phyloP scores from a whole-genome alignment of 352 stramenopile genomes.

The Phytophthora hibernalis region DNA sequence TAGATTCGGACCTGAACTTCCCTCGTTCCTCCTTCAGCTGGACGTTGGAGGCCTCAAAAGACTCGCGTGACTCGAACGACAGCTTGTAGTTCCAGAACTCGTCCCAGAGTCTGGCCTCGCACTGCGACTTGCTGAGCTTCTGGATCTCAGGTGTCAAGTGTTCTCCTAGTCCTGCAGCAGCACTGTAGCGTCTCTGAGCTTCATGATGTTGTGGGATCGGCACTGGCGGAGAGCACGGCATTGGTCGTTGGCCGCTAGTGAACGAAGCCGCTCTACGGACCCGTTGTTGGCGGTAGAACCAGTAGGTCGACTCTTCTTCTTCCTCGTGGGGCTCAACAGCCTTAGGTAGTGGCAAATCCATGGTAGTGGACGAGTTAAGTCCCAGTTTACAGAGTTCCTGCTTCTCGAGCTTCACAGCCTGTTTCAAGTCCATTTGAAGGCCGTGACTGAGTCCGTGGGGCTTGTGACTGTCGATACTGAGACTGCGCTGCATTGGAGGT shows the following conservation, averaged over 20 bases:
- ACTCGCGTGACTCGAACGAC: slow-evolving; percentile 70
- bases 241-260: slow-evolving; percentile 20
- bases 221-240: slow-evolving; percentile 60
- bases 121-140: slow-evolving; percentile 43
- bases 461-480: slow-evolving; percentile 21
- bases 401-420: slow-evolving; percentile 43
- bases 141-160: slow-evolving; percentile 20
- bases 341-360: slow-evolving; percentile 11
- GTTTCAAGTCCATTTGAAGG: slow-evolving; percentile 39
- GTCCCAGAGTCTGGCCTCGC: slow-evolving; percentile 62
- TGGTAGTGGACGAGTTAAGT: slow-evolving; percentile 1
- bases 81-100: slow-evolving; percentile 82
- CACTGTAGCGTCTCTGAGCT: slow-evolving; percentile 41
- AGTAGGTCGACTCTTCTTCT: slow-evolving; percentile 21
- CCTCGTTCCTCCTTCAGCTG: slow-evolving; percentile 11
- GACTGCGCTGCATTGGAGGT: slow-evolving; percentile 27
- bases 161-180: slow-evolving; percentile 21
- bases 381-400: slow-evolving; percentile 38
- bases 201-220: slow-evolving; percentile 50
- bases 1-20: slow-evolving; percentile 41
- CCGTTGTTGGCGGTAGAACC: slow-evolving; percentile 30
- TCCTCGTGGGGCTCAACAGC: slow-evolving; percentile 8
- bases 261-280: slow-evolving; percentile 46
- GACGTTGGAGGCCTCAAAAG: slow-evolving; percentile 45
- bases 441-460: slow-evolving; percentile 30